phyloP scores from a whole-genome alignment of 768 basidiomycete species.

The Leccinum truebloodii region DNA sequence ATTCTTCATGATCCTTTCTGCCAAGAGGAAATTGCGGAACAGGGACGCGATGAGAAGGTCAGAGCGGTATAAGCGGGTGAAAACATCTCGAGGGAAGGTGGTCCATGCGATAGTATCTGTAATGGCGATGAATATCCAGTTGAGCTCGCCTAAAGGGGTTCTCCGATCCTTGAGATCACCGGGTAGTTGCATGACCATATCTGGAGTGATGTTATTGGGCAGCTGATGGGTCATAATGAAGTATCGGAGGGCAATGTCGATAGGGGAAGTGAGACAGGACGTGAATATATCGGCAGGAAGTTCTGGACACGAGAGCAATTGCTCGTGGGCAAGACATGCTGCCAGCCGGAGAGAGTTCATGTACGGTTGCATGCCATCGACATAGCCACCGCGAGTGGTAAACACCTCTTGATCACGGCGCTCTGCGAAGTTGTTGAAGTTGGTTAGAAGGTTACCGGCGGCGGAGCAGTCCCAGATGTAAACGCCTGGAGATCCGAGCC shows the following conservation, averaged over 20 bases:
- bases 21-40: constrained; percentile 96
- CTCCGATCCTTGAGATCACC: constrained; percentile 96
- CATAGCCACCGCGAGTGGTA: constrained; percentile 56
- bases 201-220: constrained; percentile 75
- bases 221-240: constrained; percentile 90
- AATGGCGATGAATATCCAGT: constrained; percentile 99
- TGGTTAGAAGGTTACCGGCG: constrained; percentile 90
- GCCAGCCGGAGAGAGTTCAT: constrained; percentile 92
- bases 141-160: constrained; percentile 96
- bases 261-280: constrained; percentile 95
- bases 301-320: constrained; percentile 92
- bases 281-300: constrained; percentile 98
- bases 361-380: constrained; percentile 65
- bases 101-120: constrained; percentile 99
- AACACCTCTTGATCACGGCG: constrained; percentile 69
- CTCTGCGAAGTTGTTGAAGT: constrained; percentile 82
- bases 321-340: constrained; percentile 89
- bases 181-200: constrained; percentile 93
- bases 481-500: constrained; percentile 93
- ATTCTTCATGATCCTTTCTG: constrained; percentile 96
- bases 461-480: constrained; percentile 99
- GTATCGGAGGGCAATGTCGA: constrained; percentile 94
- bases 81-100: constrained; percentile 89
- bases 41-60: constrained; percentile 95
- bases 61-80: constrained; percentile 91